Evolutionary conservation across 1,284 basidiomycete species (phyloP).

Genomic region (Marasmius sp.): DNA sequence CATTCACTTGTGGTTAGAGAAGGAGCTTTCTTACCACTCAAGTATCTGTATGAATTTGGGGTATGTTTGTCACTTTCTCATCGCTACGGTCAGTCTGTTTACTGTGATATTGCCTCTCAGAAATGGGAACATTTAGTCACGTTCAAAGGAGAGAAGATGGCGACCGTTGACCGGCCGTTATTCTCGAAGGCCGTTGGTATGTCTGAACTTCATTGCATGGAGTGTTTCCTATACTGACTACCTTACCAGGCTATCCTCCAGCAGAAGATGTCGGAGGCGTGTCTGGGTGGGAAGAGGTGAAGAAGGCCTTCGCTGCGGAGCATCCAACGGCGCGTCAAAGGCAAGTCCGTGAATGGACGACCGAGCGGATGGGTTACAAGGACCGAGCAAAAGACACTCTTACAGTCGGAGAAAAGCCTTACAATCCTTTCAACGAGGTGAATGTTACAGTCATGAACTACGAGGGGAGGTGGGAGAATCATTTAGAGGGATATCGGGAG

Average conservation of each 20-base stretch:
- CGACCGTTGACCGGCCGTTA: conserved; percentile 4
- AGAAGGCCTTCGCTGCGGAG: conserved; percentile 15
- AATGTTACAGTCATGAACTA: conserved; percentile 13
- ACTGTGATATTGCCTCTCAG: conserved; percentile 7
- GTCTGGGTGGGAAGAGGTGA: conserved; percentile 18
- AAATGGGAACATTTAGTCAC: conserved; percentile 19
- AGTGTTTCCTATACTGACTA: not conserved
- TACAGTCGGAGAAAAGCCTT: conserved; percentile 6
- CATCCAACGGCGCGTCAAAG: not conserved
- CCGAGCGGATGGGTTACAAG: conserved; percentile 4
- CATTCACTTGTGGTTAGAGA: not conserved
- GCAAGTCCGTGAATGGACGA: conserved; percentile 3
- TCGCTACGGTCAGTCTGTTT: not conserved
- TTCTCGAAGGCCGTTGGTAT: conserved; percentile 7
- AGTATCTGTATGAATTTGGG: conserved; percentile 19
- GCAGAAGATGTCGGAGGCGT: conserved; percentile 17
- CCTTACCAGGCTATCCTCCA: conserved; percentile 10
- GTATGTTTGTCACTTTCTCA: conserved; percentile 8
- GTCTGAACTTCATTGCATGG: not conserved
- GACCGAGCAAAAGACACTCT: conserved; percentile 6
- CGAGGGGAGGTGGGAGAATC: conserved; percentile 11
- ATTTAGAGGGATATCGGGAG: conserved; percentile 2
- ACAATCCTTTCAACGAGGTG: conserved; percentile 12
- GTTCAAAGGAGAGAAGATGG: conserved; percentile 9
- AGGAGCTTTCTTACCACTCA: not conserved